Evolutionary conservation across 108 stramenopile species (phyloP).

Genomic region (Cyclotella atomus): DNA sequence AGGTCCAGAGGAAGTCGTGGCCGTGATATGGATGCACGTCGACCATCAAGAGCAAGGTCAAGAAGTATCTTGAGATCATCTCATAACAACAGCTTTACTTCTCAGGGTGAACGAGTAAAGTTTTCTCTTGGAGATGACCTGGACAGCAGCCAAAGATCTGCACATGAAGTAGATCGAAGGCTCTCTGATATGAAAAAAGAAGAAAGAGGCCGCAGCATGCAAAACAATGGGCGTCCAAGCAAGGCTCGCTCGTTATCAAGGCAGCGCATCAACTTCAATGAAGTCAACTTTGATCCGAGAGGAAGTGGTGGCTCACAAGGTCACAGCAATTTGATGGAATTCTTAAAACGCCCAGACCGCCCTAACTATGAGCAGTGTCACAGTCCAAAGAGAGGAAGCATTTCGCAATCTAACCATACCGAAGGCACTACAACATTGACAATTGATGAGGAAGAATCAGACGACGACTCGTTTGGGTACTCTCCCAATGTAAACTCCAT

Average conservation of each 20-base stretch:
- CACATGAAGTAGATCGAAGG: neutral
- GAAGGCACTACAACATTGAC: constrained; percentile 7
- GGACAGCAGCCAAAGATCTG: neutral
- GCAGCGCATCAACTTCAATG: neutral
- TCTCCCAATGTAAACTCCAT: neutral
- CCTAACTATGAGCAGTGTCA: constrained; percentile 11
- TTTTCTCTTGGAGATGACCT: neutral
- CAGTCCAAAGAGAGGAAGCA: neutral
- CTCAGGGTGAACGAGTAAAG: constrained; percentile 10
- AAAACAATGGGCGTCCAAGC: neutral
- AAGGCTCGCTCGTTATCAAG: too few relatives aligned
- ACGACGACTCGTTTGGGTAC: constrained; percentile 13
- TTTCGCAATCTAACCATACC: neutral
- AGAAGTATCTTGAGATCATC: constrained; percentile 10
- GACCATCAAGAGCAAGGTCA: neutral
- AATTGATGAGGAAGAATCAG: constrained; percentile 13
- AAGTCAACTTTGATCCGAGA: constrained; percentile 10
- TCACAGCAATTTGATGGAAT: neutral
- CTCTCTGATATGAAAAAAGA: neutral
- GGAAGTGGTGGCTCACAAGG: neutral
- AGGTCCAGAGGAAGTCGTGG: neutral
- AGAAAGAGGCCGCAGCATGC: neutral
- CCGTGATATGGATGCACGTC: neutral
- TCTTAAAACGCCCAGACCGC: neutral
- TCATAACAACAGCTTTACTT: constrained; percentile 12